These are phyloP conservation scores for Arachis stenosperma DNA, from an alignment of 306 rosid genomes.

Conservation along the genomic window DNA sequence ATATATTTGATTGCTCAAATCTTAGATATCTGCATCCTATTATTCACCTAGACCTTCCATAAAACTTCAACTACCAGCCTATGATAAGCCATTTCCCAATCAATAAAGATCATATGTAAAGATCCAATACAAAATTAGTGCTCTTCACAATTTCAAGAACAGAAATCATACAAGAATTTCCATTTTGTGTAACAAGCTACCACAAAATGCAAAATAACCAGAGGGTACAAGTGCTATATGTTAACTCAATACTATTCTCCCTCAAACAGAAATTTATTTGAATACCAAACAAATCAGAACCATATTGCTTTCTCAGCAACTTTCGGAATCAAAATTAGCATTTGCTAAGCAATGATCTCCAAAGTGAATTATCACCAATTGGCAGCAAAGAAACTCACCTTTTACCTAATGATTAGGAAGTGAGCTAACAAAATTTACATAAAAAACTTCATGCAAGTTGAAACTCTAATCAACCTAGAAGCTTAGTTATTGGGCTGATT, in stretches of 20 bases:
- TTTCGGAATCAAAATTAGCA: constrained; percentile 30
- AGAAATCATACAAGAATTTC: constrained; percentile 27
- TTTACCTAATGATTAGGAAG: constrained; percentile 23
- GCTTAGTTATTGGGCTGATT: constrained; percentile 19
- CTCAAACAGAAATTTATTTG: constrained; percentile 24
- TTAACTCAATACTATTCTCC: constrained; percentile 10
- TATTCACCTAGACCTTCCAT: too few relatives aligned
- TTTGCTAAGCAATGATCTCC: constrained; percentile 25
- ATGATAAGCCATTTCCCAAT: too few relatives aligned
- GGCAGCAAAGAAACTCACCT: constrained; percentile 7
- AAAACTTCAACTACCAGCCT: too few relatives aligned
- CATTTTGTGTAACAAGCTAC: constrained; percentile 11
- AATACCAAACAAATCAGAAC: constrained; percentile 30
- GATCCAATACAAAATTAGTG: not conserved
- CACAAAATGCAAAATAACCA: constrained; percentile 30
- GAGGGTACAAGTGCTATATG: constrained; percentile 15
- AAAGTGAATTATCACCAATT: constrained; percentile 28
- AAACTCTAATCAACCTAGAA: constrained; percentile 14
- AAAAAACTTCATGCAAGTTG: not conserved
- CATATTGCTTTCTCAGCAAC: constrained; percentile 15
- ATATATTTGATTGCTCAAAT: too few relatives aligned
- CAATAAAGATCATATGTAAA: not conserved
- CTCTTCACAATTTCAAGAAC: constrained; percentile 33
- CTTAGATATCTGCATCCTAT: too few relatives aligned
- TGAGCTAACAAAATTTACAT: constrained; percentile 25